phyloP scores from a whole-genome alignment of 78 protist genomes.

The Planoprotostelium fungivorum region DNA sequence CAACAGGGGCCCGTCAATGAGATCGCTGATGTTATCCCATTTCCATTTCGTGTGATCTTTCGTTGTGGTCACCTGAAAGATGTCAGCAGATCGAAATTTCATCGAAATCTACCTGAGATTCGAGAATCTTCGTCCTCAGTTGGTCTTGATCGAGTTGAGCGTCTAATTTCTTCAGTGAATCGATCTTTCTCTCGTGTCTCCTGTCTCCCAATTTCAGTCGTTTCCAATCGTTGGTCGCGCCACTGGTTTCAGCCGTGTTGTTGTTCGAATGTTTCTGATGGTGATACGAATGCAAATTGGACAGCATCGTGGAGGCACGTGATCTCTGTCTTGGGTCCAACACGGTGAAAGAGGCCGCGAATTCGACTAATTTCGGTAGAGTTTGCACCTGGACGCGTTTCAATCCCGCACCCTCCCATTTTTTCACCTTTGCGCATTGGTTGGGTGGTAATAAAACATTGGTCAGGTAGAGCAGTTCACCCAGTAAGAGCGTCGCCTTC shows the following conservation, averaged over 20 bases:
- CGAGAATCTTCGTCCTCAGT: conserved; percentile 26
- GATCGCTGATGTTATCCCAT: conserved; percentile 48
- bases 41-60: conserved; percentile 34
- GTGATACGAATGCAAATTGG: conserved; percentile 33
- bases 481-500: conserved; percentile 38
- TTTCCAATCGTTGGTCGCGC: conserved; percentile 25
- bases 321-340: conserved; percentile 46
- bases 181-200: conserved; percentile 34
- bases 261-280: conserved; percentile 22
- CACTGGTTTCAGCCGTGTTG: no score
- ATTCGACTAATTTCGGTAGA: conserved; percentile 40
- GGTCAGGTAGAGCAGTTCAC: conserved; percentile 30
- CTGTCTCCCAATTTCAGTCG: conserved; percentile 40
- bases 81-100: no score
- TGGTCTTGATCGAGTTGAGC: conserved; percentile 55
- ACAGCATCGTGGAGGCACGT: conserved; percentile 37
- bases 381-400: conserved; percentile 11
- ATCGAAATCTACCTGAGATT: conserved; percentile 29
- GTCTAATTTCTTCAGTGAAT: conserved; percentile 41
- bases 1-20: conserved; percentile 51
- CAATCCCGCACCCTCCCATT: neutral
- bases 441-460: conserved; percentile 37
- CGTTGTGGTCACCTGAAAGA: conserved; percentile 8
- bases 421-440: conserved; percentile 41
- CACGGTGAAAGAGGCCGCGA: conserved; percentile 25